Evolutionary conservation across 163 green algal genomes (phyloP).

Genomic region (Scenedesmus sp.): DNA sequence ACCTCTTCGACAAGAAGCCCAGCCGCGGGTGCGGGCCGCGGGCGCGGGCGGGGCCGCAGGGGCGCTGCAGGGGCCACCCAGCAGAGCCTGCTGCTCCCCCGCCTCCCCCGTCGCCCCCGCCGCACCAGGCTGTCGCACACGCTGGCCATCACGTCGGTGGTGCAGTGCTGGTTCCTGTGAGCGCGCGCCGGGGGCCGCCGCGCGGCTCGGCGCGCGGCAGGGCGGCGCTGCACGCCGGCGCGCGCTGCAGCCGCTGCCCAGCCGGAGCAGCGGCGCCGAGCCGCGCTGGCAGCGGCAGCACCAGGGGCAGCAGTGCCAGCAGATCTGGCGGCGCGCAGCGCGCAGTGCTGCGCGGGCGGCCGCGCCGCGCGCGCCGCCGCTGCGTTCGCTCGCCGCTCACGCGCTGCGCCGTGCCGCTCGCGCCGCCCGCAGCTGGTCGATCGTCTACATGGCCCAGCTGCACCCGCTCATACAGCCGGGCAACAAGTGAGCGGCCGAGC

Average conservation of each 20-base stretch:
- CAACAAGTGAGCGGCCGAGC: constrained; percentile 27
- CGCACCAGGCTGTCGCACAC: constrained; percentile 33
- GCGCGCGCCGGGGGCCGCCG: not conserved
- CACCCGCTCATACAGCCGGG: constrained; percentile 31
- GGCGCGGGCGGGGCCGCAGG: not conserved
- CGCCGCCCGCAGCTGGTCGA: constrained; percentile 13
- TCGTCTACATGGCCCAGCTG: constrained; percentile 34
- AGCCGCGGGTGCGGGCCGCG: constrained; percentile 26
- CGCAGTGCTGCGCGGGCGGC: no score
- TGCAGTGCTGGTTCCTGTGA: constrained; percentile 46
- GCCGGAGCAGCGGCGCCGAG: not conserved
- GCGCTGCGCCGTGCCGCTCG: not conserved
- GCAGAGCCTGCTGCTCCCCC: not conserved
- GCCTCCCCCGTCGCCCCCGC: not conserved
- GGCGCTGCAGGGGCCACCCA: not conserved
- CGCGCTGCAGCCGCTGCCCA: no score
- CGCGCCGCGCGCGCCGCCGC: not conserved
- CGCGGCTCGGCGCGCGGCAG: no score
- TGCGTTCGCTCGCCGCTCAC: not conserved
- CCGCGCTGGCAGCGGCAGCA: not conserved
- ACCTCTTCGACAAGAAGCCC: constrained; percentile 26
- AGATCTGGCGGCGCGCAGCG: no score
- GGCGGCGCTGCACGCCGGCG: no score
- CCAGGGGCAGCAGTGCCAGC: not conserved
- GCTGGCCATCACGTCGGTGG: constrained; percentile 26